Percentiles rank a stretch among this genome's conserved stretches.
Evolutionary conservation across 176 grass and related monocot genomes (phyloP).

Genomic region (Microstegium vimineum): DNA sequence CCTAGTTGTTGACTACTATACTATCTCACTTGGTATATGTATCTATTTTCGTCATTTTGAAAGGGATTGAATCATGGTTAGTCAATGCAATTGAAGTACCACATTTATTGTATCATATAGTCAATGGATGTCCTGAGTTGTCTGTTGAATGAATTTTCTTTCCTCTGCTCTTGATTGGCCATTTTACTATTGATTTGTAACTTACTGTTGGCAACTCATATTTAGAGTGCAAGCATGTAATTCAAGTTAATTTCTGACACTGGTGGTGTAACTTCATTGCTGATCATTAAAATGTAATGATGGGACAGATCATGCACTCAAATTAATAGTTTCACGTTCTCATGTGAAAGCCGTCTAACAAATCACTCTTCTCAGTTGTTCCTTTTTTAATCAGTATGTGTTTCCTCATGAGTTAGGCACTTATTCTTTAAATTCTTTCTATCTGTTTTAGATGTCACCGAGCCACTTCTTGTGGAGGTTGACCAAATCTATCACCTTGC

Average conservation of each 20-base stretch:
- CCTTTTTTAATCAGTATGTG: not conserved
- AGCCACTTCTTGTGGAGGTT: constrained; percentile 92
- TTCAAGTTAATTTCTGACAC: not conserved
- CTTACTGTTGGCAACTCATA: no score
- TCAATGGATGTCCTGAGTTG: constrained; percentile 12
- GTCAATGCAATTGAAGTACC: not conserved
- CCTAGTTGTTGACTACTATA: not conserved
- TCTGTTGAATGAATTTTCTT: constrained; percentile 1
- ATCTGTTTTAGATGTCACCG: constrained; percentile 71
- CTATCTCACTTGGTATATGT: not conserved
- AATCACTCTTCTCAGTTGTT: not conserved
- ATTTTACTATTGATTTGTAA: not conserved
- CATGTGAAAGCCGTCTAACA: not conserved
- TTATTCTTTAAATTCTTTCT: not conserved
- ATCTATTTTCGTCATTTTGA: not conserved
- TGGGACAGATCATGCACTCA: not conserved
- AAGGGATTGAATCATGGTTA: not conserved
- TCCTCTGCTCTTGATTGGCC: not conserved
- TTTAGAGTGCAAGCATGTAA: not conserved
- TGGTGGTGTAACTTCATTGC: not conserved
- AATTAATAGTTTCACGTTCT: not conserved
- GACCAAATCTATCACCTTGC: constrained; percentile 99
- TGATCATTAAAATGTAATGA: not conserved
- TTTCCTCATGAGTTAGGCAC: not conserved
- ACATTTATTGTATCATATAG: not conserved